Evolutionary conservation across 768 basidiomycete species (phyloP).

Genomic region (Kwoniella newhampshirensis): DNA sequence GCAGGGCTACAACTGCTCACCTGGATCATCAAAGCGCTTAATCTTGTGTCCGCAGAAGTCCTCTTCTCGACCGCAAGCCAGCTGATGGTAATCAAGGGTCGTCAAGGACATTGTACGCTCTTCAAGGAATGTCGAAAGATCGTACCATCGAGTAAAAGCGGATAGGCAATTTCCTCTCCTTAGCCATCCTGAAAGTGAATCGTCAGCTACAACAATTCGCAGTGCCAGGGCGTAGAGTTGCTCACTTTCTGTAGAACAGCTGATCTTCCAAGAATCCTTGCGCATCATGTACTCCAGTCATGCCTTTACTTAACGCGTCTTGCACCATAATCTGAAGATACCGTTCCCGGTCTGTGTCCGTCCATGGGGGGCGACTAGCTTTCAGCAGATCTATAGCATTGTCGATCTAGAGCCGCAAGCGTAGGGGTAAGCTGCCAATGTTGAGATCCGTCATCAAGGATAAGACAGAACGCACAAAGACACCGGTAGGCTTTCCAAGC

Average conservation of each 20-base stretch:
- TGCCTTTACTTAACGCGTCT: slow-evolving; percentile 72
- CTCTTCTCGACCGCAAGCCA: slow-evolving; percentile 53
- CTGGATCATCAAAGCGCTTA: slow-evolving; percentile 58
- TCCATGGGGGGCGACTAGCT: slow-evolving; percentile 63
- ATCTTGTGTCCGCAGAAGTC: slow-evolving; percentile 69
- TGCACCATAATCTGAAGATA: slow-evolving; percentile 66
- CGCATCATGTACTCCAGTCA: slow-evolving; percentile 88
- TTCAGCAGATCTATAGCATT: slow-evolving; percentile 76
- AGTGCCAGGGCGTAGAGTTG: neutral
- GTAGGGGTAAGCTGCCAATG: too few species aligned
- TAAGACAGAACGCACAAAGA: slow-evolving; percentile 32
- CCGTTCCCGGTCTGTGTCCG: slow-evolving; percentile 60
- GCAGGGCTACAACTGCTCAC: slow-evolving; percentile 19
- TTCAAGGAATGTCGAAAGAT: neutral
- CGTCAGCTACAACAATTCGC: neutral
- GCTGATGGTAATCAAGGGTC: slow-evolving; percentile 13
- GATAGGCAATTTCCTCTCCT: slow-evolving; percentile 66
- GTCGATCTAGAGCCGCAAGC: slow-evolving; percentile 55
- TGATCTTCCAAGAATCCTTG: slow-evolving; percentile 59
- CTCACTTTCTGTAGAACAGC: slow-evolving; percentile 67
- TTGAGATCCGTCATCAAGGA: too few species aligned
- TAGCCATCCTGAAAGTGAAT: slow-evolving; percentile 63
- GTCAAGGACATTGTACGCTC: neutral
- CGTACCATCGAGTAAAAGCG: slow-evolving; percentile 50
- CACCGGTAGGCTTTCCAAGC: slow-evolving; percentile 69